phyloP scores from a whole-genome alignment of 2,329 filamentous ascomycete species.

The Fusarium metavorans region DNA sequence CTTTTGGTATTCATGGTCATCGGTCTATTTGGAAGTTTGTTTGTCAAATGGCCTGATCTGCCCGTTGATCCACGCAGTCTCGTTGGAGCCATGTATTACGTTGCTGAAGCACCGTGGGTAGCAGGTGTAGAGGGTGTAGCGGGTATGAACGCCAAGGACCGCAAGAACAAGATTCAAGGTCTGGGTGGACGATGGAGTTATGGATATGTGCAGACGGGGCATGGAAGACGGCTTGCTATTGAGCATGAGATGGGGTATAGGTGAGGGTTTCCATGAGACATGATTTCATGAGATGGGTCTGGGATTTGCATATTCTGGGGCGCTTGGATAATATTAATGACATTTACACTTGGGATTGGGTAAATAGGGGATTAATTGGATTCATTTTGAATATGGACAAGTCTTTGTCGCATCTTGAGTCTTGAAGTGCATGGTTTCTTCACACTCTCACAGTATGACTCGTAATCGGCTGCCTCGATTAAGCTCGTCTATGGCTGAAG shows the following conservation, averaged over 20 bases:
- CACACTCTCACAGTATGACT: background rate
- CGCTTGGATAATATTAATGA: background rate
- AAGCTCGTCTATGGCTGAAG: background rate
- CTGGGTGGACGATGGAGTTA: slow-evolving; percentile 35
- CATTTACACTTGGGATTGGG: background rate
- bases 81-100: slow-evolving; percentile 58
- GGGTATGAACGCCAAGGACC: slow-evolving; percentile 26
- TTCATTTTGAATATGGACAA: background rate
- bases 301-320: background rate
- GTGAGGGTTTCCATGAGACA: background rate
- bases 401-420: background rate
- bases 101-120: slow-evolving; percentile 39
- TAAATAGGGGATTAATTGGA: background rate
- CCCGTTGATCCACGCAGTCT: slow-evolving; percentile 60
- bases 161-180: slow-evolving; percentile 21
- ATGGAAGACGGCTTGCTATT: slow-evolving; percentile 33
- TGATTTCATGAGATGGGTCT: background rate
- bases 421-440: background rate
- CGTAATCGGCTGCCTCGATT: background rate
- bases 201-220: slow-evolving; percentile 27
- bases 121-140: slow-evolving; percentile 31
- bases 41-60: slow-evolving; percentile 57
- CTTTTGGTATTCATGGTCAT: slow-evolving; percentile 57
- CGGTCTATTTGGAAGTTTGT: slow-evolving; percentile 53
- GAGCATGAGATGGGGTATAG: slow-evolving; percentile 29